Evolutionary conservation across 495 filamentous ascomycete species (phyloP).

Genomic region (Aspergillus coremiiformis): DNA sequence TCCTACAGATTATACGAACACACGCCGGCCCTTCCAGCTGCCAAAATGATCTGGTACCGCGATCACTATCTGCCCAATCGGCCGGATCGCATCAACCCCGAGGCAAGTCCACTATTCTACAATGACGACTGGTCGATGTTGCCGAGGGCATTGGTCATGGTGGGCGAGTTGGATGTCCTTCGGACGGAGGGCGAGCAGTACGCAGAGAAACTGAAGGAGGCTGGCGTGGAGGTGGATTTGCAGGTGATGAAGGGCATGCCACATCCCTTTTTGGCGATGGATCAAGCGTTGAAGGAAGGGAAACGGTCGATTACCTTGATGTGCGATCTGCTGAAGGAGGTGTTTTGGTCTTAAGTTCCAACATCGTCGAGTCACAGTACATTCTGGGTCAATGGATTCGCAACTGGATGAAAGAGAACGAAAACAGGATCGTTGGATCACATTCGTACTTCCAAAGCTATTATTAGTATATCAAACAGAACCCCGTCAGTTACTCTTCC

Average conservation of each 20-base stretch:
- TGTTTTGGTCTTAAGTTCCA: slow-evolving; percentile 22
- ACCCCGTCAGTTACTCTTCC: too few relatives aligned
- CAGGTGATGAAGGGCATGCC: slow-evolving; percentile 54
- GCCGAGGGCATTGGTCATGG: slow-evolving; percentile 46
- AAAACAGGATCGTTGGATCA: too few relatives aligned
- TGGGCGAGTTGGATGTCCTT: slow-evolving; percentile 51
- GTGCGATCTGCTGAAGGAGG: slow-evolving; percentile 44
- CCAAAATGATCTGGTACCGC: slow-evolving; percentile 55
- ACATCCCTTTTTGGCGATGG: slow-evolving; percentile 57
- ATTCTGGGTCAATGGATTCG: not conserved
- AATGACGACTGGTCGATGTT: slow-evolving; percentile 40
- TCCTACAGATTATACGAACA: slow-evolving; percentile 45
- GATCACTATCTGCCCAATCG: slow-evolving; percentile 47
- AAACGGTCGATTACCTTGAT: slow-evolving; percentile 47
- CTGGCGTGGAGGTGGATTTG: slow-evolving; percentile 47
- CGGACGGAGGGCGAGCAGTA: slow-evolving; percentile 46
- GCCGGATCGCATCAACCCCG: slow-evolving; percentile 39
- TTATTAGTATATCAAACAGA: too few relatives aligned
- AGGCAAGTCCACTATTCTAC: slow-evolving; percentile 50
- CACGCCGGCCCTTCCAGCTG: slow-evolving; percentile 43
- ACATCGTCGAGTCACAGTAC: not conserved
- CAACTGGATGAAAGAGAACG: not conserved
- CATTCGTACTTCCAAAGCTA: too few relatives aligned
- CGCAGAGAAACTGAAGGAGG: slow-evolving; percentile 39
- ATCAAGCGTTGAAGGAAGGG: slow-evolving; percentile 46